Evolutionary conservation across 2,329 filamentous ascomycete genomes (phyloP).

Genomic region (Corynespora cassiicola): DNA sequence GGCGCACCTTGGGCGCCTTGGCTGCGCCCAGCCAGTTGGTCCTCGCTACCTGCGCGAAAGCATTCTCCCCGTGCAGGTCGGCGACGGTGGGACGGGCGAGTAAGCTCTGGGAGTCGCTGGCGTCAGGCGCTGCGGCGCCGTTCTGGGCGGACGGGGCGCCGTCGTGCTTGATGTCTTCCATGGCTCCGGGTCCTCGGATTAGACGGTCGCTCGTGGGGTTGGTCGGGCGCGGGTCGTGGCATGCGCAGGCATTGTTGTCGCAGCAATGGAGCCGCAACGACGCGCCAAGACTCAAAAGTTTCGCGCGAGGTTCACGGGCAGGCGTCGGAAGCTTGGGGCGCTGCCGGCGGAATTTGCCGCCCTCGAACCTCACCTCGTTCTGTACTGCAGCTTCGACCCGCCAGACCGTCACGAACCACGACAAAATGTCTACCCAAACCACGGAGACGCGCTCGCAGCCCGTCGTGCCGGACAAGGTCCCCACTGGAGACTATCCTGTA

Average conservation of each 20-base stretch:
- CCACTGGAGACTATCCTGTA: slow-evolving; percentile 87
- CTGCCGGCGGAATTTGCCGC: slow-evolving; percentile 24
- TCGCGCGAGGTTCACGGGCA: no score
- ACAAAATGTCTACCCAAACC: slow-evolving; percentile 38
- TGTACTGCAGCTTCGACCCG: slow-evolving; percentile 9
- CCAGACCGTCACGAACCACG: slow-evolving; percentile 23
- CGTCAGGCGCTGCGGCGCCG: slow-evolving; percentile 27
- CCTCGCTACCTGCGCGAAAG: slow-evolving; percentile 74
- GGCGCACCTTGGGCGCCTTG: slow-evolving; percentile 72
- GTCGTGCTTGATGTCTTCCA: slow-evolving; percentile 32
- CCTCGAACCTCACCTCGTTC: slow-evolving; percentile 27
- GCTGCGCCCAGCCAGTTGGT: slow-evolving; percentile 81
- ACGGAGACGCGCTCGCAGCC: slow-evolving; percentile 37
- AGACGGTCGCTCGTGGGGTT: slow-evolving; percentile 8
- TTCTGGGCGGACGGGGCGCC: slow-evolving; percentile 18
- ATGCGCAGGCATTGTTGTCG: slow-evolving; percentile 36
- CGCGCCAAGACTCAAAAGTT: slow-evolving; percentile 42
- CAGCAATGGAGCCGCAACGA: slow-evolving; percentile 20
- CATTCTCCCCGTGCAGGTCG: slow-evolving; percentile 72
- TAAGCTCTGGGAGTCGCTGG: slow-evolving; percentile 24
- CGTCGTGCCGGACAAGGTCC: slow-evolving; percentile 76
- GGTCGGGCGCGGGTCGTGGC: slow-evolving; percentile 17
- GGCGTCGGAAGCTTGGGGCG: slow-evolving; percentile 13
- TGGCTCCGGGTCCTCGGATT: slow-evolving; percentile 18
- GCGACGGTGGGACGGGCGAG: slow-evolving; percentile 67